Evolutionary conservation across 805 yeast species (phyloP).

Genomic region (Ogataea ramenticola): DNA sequence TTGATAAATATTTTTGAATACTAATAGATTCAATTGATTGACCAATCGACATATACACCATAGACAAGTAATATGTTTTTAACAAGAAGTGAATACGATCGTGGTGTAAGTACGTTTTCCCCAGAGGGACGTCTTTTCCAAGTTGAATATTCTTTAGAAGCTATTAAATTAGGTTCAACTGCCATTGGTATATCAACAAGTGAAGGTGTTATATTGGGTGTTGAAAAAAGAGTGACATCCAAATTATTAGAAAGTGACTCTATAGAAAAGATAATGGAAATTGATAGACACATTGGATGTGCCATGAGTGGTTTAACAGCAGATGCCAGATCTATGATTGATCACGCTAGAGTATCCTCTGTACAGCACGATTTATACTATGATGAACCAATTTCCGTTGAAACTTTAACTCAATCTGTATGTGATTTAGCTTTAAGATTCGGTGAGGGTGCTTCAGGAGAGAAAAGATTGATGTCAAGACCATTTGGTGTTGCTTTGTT

Average conservation of each 20-base stretch:
- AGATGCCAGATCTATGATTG: constrained; percentile 97
- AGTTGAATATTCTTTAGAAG: constrained; percentile 96
- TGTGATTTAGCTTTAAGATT: constrained; percentile 95
- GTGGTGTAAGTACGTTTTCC: constrained; percentile 97
- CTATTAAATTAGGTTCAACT: constrained; percentile 94
- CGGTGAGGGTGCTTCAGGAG: constrained; percentile 97
- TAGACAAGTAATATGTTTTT: constrained; percentile 58
- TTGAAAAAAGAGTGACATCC: constrained; percentile 94
- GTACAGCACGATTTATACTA: constrained; percentile 85
- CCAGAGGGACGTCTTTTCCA: constrained; percentile 98
- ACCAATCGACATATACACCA: background rate
- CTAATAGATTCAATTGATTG: background rate
- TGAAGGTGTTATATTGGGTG: constrained; percentile 94
- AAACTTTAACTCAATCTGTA: constrained; percentile 90
- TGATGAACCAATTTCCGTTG: constrained; percentile 88
- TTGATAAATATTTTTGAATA: background rate
- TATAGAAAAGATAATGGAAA: constrained; percentile 92
- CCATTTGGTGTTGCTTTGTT: constrained; percentile 98
- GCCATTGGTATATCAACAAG: constrained; percentile 95
- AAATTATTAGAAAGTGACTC: constrained; percentile 85
- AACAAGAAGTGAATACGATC: constrained; percentile 98
- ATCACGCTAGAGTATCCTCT: constrained; percentile 89
- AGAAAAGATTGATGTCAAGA: constrained; percentile 91
- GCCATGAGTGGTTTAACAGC: constrained; percentile 99
- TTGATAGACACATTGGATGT: constrained; percentile 91